A percentile compares a stretch with the other conserved stretches of the same genome.
phyloP scores from a whole-genome alignment of 2,329 filamentous ascomycete species.

The Botrytis squamosa region DNA sequence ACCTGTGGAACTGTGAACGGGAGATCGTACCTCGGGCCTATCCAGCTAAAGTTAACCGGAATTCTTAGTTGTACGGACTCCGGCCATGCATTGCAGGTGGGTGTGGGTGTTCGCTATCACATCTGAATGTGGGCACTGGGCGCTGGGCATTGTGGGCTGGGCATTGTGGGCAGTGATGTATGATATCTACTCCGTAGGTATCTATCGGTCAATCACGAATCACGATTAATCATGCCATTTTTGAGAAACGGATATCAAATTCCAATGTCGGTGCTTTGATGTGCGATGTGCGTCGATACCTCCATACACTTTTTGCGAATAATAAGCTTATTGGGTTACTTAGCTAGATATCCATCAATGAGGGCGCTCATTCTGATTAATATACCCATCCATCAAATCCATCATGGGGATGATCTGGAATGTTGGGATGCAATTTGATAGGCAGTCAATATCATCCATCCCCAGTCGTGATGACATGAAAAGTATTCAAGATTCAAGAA shows the following conservation, averaged over 20 bases:
- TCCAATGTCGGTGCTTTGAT: not conserved
- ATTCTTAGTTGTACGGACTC: not conserved
- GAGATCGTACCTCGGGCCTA: not conserved
- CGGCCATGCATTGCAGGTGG: not conserved
- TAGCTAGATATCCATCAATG: not conserved
- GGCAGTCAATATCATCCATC: not conserved
- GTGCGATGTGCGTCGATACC: not conserved
- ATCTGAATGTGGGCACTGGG: not conserved
- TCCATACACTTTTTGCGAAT: not conserved
- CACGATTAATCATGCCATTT: not conserved
- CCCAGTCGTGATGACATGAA: not conserved
- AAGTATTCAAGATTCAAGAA: not conserved
- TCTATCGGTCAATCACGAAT: not conserved
- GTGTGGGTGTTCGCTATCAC: not conserved
- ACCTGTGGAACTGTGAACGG: not conserved
- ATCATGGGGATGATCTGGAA: not conserved
- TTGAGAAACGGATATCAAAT: not conserved
- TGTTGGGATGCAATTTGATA: not conserved
- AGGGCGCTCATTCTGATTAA: not conserved
- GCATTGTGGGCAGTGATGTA: not conserved
- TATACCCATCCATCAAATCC: too few relatives aligned
- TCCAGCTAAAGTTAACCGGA: not conserved
- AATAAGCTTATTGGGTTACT: too few relatives aligned
- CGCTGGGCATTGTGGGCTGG: too few relatives aligned
- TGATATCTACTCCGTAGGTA: too few relatives aligned